Evolutionary conservation across 768 basidiomycete genomes (phyloP).

Genomic region (Amanita rimosa): DNA sequence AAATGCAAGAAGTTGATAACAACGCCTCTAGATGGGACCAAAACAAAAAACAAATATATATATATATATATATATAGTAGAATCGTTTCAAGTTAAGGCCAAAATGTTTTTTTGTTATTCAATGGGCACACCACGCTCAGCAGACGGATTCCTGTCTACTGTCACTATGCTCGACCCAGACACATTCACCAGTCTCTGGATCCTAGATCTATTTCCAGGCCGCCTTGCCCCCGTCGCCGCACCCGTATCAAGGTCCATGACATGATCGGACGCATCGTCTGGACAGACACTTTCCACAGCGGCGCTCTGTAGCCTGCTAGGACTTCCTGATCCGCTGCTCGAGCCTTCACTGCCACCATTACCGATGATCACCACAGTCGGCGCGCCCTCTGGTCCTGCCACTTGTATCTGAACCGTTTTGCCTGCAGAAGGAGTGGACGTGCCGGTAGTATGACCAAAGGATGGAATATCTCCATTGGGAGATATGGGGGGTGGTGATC

Average conservation of each 20-base stretch:
- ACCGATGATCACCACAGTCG: neutral
- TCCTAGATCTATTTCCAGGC: neutral
- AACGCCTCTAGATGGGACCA: too few species aligned
- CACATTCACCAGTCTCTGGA: neutral
- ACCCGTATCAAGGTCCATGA: neutral
- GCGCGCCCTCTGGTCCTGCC: neutral
- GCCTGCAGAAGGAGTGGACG: neutral
- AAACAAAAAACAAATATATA: too few species aligned
- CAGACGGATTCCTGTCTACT: neutral
- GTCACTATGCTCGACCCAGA: neutral
- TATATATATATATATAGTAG: too few species aligned
- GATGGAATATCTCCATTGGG: neutral
- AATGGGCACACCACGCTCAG: neutral
- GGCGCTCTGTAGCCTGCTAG: too few species aligned
- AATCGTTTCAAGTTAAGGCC: too few species aligned
- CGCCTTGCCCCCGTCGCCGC: neutral
- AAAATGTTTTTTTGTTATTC: neutral
- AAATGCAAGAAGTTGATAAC: too few species aligned
- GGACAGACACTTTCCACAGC: neutral
- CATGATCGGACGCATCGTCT: neutral
- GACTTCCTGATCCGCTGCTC: too few species aligned
- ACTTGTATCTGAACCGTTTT: slow-evolving; percentile 1
- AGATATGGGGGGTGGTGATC: neutral
- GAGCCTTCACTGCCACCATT: neutral
- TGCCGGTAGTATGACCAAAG: neutral